phyloP scores from a whole-genome alignment of 2,329 filamentous ascomycete species.

The Talaromyces amestolkiae region DNA sequence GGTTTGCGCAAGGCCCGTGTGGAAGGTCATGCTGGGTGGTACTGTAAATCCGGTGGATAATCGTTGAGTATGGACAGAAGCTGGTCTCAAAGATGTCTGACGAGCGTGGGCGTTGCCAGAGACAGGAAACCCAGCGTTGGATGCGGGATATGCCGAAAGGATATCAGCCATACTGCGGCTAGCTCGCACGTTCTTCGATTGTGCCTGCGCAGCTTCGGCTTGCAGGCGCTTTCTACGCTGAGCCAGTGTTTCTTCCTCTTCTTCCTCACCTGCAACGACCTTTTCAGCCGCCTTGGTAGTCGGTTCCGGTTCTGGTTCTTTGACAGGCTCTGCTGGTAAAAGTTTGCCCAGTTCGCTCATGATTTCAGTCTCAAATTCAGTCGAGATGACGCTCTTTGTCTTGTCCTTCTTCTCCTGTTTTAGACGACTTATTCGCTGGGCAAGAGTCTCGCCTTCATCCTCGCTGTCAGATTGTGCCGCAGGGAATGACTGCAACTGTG shows the following conservation, averaged over 20 bases:
- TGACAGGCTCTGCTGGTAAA: constrained; percentile 21
- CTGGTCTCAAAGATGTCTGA: constrained; percentile 21
- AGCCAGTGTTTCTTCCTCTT: constrained; percentile 45
- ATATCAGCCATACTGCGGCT: constrained; percentile 49
- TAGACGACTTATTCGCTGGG: constrained; percentile 44
- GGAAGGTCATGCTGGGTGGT: constrained; percentile 25
- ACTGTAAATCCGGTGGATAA: constrained; percentile 35
- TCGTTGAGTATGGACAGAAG: constrained; percentile 21
- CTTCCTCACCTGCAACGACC: not conserved
- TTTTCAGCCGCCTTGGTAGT: not conserved
- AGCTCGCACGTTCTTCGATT: constrained; percentile 28
- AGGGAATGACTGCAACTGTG: constrained; percentile 31
- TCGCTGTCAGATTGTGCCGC: constrained; percentile 28
- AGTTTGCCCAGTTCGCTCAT: constrained; percentile 40
- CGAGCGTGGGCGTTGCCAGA: constrained; percentile 21
- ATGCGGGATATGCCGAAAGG: constrained; percentile 54
- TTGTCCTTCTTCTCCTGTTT: constrained; percentile 34
- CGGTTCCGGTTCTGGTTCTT: constrained; percentile 8
- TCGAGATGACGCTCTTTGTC: constrained; percentile 30
- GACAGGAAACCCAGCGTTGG: constrained; percentile 24
- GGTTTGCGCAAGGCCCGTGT: constrained; percentile 13
- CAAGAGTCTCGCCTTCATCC: constrained; percentile 46
- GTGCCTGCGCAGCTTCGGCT: constrained; percentile 34
- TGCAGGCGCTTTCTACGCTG: constrained; percentile 47
- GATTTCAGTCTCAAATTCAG: constrained; percentile 46